Evolutionary conservation across 2,329 filamentous ascomycete genomes (phyloP).

Genomic region (Claviceps paspali): DNA sequence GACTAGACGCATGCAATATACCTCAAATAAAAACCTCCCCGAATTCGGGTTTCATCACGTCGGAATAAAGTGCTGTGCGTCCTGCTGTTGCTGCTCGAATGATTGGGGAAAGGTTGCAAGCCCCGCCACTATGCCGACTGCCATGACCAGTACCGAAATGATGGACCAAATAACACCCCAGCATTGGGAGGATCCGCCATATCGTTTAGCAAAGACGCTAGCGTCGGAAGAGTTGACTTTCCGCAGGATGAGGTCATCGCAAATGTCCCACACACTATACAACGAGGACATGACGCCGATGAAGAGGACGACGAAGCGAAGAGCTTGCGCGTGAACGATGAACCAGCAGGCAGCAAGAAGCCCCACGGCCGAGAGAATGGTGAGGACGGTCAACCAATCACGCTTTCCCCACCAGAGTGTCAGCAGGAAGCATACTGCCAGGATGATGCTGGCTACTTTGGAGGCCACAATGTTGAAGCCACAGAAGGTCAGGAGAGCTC

Average conservation of each 20-base stretch:
- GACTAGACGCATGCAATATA: too few relatives aligned
- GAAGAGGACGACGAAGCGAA: slow-evolving; percentile 63
- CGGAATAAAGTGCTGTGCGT: slow-evolving; percentile 51
- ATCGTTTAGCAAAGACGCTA: slow-evolving; percentile 61
- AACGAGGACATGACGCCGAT: slow-evolving; percentile 71
- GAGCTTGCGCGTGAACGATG: slow-evolving; percentile 57
- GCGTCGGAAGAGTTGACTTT: slow-evolving; percentile 72
- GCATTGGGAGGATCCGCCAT: slow-evolving; percentile 65
- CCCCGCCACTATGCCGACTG: slow-evolving; percentile 56
- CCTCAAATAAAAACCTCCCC: too few relatives aligned
- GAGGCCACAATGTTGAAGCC: slow-evolving; percentile 70
- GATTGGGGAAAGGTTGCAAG: slow-evolving; percentile 62
- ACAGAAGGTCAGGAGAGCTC: slow-evolving; percentile 62
- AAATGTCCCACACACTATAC: slow-evolving; percentile 76
- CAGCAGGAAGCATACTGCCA: slow-evolving; percentile 61
- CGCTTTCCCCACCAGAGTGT: slow-evolving; percentile 69
- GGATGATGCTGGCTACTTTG: slow-evolving; percentile 60
- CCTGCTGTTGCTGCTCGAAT: slow-evolving; percentile 50
- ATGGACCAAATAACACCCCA: slow-evolving; percentile 71
- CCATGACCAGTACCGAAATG: slow-evolving; percentile 57
- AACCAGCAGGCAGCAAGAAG: slow-evolving; percentile 65
- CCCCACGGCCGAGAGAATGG: slow-evolving; percentile 53
- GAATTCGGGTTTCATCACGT: too few relatives aligned
- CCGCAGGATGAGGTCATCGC: slow-evolving; percentile 64
- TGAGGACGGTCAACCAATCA: slow-evolving; percentile 63